Conservation (phyloP, 257 asterid species). For the Phtheirospermum japonicum region DNA sequence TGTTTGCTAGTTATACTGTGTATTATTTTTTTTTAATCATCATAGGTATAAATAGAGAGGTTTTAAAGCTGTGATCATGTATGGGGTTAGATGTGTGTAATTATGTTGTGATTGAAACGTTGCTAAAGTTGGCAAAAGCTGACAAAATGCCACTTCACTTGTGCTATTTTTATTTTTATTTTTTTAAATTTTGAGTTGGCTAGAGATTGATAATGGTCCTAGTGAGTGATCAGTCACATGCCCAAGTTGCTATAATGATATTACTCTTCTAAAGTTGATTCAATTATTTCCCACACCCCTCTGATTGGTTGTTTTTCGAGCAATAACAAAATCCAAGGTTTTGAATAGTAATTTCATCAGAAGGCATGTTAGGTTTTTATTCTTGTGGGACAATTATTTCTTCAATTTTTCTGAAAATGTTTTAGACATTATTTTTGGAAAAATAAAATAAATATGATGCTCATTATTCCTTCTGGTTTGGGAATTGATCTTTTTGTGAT, state of each 20-base stretch:
- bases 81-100: constrained; percentile 33
- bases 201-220: neutral
- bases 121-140: constrained; percentile 45
- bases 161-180: constrained; percentile 25
- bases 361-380: neutral
- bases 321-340: constrained; percentile 24
- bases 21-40: neutral
- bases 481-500: no score
- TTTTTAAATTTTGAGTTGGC: neutral
- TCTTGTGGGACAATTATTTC: no score
- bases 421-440: no score
- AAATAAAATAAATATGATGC: no score
- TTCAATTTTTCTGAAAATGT: no score
- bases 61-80: constrained; percentile 18
- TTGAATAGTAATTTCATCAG: constrained; percentile 19
- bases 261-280: constrained; percentile 23
- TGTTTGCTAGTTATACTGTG: constrained; percentile 11
- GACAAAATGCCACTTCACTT: constrained; percentile 62
- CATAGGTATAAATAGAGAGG: constrained; percentile 27
- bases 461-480: no score
- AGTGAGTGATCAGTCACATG: neutral
- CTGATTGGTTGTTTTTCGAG: constrained; percentile 25
- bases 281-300: constrained; percentile 30
- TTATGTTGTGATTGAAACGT: constrained; percentile 36
- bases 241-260: constrained; percentile 25